Percentiles rank a stretch among this genome's conserved stretches.
These are phyloP conservation scores for Aspergillus luchuensis DNA, from an alignment of 2,329 filamentous ascomycete species.

Conservation along the genomic window DNA sequence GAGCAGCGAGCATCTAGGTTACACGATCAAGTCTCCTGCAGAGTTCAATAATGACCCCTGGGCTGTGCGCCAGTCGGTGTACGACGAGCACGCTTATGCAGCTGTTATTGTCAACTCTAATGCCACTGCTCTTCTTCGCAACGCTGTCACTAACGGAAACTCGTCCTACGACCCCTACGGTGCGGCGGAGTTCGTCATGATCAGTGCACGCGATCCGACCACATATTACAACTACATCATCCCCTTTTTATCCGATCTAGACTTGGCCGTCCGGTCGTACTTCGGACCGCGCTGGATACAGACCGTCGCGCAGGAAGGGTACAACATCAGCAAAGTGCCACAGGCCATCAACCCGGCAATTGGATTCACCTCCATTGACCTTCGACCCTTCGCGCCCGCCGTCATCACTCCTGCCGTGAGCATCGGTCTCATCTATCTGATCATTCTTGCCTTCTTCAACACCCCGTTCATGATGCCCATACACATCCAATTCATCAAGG, in stretches of 20 bases:
- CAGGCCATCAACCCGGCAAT: conserved; percentile 60
- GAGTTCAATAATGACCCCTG: conserved; percentile 60
- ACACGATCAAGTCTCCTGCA: conserved; percentile 49
- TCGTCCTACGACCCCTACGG: conserved; percentile 62
- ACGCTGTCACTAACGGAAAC: conserved; percentile 58
- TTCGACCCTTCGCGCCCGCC: conserved; percentile 61
- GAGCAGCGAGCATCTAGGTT: conserved; percentile 51
- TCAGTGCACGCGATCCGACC: conserved; percentile 59
- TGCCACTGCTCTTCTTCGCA: conserved; percentile 59
- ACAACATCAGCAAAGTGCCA: conserved; percentile 51
- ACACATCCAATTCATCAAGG: conserved; percentile 60
- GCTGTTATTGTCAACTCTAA: conserved; percentile 66
- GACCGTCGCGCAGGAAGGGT: conserved; percentile 34
- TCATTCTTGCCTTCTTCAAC: conserved; percentile 68
- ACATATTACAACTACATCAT: conserved; percentile 57
- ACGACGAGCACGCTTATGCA: conserved; percentile 61
- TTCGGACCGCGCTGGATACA: conserved; percentile 51
- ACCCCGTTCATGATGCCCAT: conserved; percentile 67
- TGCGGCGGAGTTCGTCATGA: conserved; percentile 59
- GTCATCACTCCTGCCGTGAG: conserved; percentile 59
- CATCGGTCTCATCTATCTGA: conserved; percentile 67
- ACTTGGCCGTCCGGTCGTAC: conserved; percentile 47
- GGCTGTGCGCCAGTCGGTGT: conserved; percentile 60
- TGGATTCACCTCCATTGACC: conserved; percentile 58
- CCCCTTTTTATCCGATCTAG: conserved; percentile 54